These are phyloP conservation scores for Pyrrhoderma noxium DNA, from an alignment of 1,284 basidiomycete species.

Conservation along the genomic window DNA sequence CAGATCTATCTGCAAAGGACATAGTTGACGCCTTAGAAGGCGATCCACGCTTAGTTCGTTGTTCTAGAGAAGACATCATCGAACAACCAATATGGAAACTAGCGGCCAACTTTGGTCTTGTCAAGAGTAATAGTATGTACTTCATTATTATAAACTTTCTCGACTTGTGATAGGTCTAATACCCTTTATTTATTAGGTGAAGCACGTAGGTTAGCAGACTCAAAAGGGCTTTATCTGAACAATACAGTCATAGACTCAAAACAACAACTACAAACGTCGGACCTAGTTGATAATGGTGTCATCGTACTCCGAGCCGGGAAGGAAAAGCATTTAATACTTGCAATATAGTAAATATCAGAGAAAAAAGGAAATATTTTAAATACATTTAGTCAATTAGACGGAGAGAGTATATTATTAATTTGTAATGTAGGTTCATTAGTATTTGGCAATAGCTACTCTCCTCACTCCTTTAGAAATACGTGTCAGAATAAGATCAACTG, in stretches of 20 bases:
- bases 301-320: slow-evolving; percentile 72
- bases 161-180: not conserved
- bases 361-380: not conserved
- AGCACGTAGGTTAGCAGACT: slow-evolving; percentile 8
- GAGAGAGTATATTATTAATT: too few relatives aligned
- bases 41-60: slow-evolving; percentile 28
- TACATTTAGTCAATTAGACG: too few relatives aligned
- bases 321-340: slow-evolving; percentile 64
- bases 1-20: slow-evolving; percentile 23
- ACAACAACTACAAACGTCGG: slow-evolving; percentile 22
- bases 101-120: slow-evolving; percentile 25
- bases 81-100: slow-evolving; percentile 24
- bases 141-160: too few relatives aligned
- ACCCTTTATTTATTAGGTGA: slow-evolving; percentile 1
- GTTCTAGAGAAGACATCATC: slow-evolving; percentile 27
- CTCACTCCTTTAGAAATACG: too few relatives aligned
- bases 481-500: too few relatives aligned
- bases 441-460: too few relatives aligned
- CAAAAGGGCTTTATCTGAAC: slow-evolving; percentile 16
- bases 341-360: slow-evolving; percentile 10
- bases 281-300: slow-evolving; percentile 59
- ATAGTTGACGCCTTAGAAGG: slow-evolving; percentile 26
- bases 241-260: slow-evolving; percentile 11
- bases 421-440: too few relatives aligned
- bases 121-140: slow-evolving; percentile 26